Conservation (phyloP, 352 stramenopile genomes). For the Blastocystis sp. region DNA sequence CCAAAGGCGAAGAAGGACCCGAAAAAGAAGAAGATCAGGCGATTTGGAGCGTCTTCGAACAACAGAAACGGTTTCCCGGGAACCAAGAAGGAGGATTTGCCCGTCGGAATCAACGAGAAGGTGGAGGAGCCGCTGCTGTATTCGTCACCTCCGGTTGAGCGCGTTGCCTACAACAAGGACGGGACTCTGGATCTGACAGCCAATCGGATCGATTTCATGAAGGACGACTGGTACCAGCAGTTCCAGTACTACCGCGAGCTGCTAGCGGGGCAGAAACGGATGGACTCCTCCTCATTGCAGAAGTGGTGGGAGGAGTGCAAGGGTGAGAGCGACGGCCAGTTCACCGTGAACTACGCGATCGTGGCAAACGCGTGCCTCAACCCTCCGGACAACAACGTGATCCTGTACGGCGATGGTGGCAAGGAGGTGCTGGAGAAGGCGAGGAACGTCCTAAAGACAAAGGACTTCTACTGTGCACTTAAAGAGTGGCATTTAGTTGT, state of each 20-base stretch:
- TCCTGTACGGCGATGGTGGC: slow-evolving; percentile 7
- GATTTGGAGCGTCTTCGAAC: not conserved
- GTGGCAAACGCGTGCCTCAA: slow-evolving; percentile 26
- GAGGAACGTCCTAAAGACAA: not conserved
- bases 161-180: not conserved
- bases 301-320: slow-evolving; percentile 1
- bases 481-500: too few species aligned
- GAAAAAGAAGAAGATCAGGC: not conserved
- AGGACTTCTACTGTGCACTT: slow-evolving; percentile 44
- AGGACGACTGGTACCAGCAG: slow-evolving; percentile 48
- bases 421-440: not conserved
- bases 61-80: not conserved
- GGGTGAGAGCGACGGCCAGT: not conserved
- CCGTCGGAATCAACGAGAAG: slow-evolving; percentile 17
- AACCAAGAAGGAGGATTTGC: not conserved
- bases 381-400: not conserved
- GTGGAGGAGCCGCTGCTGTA: slow-evolving; percentile 16
- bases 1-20: too few species aligned
- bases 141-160: not conserved
- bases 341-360: slow-evolving; percentile 21
- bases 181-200: not conserved
- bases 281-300: not conserved
- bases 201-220: slow-evolving; percentile 52
- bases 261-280: not conserved
- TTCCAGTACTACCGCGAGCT: slow-evolving; percentile 63